phyloP scores from a whole-genome alignment of 2,329 filamentous ascomycete species.

The Penicillium janthinellum region DNA sequence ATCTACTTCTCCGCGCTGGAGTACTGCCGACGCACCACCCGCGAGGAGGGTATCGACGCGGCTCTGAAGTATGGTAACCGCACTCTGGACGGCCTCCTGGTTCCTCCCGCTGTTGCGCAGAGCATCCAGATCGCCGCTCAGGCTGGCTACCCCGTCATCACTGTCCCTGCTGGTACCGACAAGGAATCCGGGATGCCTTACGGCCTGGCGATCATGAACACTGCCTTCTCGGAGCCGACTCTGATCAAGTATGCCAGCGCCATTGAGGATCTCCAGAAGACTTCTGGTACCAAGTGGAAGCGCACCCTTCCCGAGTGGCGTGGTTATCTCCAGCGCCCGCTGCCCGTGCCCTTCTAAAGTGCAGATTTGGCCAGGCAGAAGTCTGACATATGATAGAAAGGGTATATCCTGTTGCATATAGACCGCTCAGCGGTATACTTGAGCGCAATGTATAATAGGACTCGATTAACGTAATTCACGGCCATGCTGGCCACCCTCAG shows the following conservation, averaged over 20 bases:
- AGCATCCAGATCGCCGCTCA: constrained; percentile 71
- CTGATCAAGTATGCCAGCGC: constrained; percentile 65
- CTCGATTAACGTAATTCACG: neutral
- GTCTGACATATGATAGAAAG: neutral
- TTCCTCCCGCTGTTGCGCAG: constrained; percentile 69
- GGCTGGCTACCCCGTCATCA: constrained; percentile 73
- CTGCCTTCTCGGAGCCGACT: constrained; percentile 61
- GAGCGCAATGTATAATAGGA: constrained; percentile 12
- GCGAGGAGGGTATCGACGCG: constrained; percentile 69
- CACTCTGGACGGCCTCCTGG: constrained; percentile 64
- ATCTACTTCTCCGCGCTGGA: constrained; percentile 68
- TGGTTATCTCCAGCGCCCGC: constrained; percentile 49
- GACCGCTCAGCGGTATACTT: constrained; percentile 6
- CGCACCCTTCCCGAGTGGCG: constrained; percentile 57
- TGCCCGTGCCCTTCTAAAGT: constrained; percentile 36
- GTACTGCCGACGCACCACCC: constrained; percentile 60
- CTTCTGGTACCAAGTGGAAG: constrained; percentile 47
- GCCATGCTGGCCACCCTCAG: too few species aligned
- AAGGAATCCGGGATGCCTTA: constrained; percentile 61
- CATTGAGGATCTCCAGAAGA: constrained; percentile 61
- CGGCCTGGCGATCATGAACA: constrained; percentile 62
- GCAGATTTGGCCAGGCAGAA: neutral
- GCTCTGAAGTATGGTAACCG: constrained; percentile 55
- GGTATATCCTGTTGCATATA: constrained; percentile 1
- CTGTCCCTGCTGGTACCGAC: constrained; percentile 64